Evolutionary conservation across 148 eudicot species (phyloP), one percentile per base, ranked within the genome.

Genomic region (Vaccinium darrowii): DNA sequence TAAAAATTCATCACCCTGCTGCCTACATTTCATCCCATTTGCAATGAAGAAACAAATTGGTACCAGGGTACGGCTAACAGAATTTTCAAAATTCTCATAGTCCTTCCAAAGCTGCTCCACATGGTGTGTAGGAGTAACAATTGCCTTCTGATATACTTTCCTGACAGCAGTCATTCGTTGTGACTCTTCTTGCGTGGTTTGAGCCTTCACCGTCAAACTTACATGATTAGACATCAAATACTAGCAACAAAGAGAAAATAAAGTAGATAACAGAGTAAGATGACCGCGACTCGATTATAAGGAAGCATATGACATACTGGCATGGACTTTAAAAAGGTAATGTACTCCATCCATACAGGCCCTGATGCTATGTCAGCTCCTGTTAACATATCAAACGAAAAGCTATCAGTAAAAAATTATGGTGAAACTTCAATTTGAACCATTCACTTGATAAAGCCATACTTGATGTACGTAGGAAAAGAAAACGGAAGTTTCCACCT

Each of bases 291-390:
- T 82, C 73, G 25, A 56, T 39, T 30, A 56, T 21, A 87, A 82
- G 50, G 82, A 84, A 83, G 82, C 51, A 58, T 56, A 63, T 74
- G 51, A 90, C 96, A 80, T 65, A 97, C 99, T 84, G 96, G 94
- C 87, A 93, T 85, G 82, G 98, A 93, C 86, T 90, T 95, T 78
- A 97, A 86, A 85, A 94, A 91, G 81, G 89, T 90, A 86, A 97
- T 94, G 89, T 95, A 97, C 88, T 97, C 99, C 88, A 93, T 93
- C 99, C 99, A 97, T 67, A 97, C 92, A 83, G 99, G 98, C 75
- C 99, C 99, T 33, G 99, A 88, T 72, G 94, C 90, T 83, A 97
- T 92, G 89, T 95, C 99, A 39, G 92, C 88, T 86, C 99, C 98
- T 97, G 92, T 86, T 78, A 88, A 56, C 36, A 79, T 69, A 89